Evolutionary conservation across 2,329 filamentous ascomycete genomes (phyloP), one percentile per base, ranked within the genome.

Genomic region (Aspergillus nomiae): DNA sequence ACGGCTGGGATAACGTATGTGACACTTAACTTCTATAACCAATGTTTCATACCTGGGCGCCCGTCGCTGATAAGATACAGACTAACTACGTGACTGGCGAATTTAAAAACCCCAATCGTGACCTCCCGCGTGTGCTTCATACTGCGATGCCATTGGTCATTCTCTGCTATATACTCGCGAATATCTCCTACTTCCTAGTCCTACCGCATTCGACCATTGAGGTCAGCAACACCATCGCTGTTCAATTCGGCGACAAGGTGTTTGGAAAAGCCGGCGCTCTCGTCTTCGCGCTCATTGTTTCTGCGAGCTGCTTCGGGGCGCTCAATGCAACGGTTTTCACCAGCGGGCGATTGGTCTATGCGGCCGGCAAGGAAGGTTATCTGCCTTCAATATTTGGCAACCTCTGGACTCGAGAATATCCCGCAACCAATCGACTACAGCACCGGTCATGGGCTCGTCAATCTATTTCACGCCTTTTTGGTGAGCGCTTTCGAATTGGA

Each of bases 31-130:
- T 50, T 30, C 24, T 19, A 30, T n/a, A 51, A 21, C 34, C n/a
- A 32, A 24, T 26, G 2, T 16, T 41, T 9, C 26, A 34, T 12
- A 10, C 21, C 30, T 36, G 19, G 16, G 2, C 14, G 10, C 1
- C 24, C 26, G 41, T 48, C 11, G 28, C 8, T 32, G 24, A 63
- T 32, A 28, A 1, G 21, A 12, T 30, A 2, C 53, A 95, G 92
- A 96, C 94, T 66, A 99, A 97, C 79, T 99, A 97, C 73, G 95
- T 99, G 8, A 93, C 96, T 0, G 95, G 94, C 71, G 95, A 99
- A 79, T 98, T 99, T 82, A 91, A 93, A 72, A 94, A 97, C 73
- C 92, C 95, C 0, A 86, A 87, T 55, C 89, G 93, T 66, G 95
- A 99, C 76, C 88, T 99, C 11, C 95, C 95, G 0, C 89, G 92